These are phyloP conservation scores for Rhizopus arrhizus DNA, from an alignment of 371 early-diverging fungal genomes.

Conservation along the genomic window DNA sequence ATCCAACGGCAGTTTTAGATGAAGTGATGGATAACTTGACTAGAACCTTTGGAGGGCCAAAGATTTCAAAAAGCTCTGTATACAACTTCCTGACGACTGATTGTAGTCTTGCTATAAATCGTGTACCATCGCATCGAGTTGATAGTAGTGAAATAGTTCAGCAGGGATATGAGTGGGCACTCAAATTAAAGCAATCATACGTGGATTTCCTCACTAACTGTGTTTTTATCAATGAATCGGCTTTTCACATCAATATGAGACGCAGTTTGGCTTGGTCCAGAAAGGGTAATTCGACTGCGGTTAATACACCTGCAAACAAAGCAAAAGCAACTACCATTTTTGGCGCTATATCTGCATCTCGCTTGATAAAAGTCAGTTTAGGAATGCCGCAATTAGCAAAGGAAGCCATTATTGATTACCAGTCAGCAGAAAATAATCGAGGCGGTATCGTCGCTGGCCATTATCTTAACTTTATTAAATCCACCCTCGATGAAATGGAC, in stretches of 20 bases:
- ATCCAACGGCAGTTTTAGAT: not conserved
- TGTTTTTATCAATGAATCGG: slow-evolving; percentile 10
- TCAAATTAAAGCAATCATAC: not conserved
- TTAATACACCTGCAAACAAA: not conserved
- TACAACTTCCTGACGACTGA: slow-evolving; percentile 8
- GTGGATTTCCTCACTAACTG: slow-evolving; percentile 11
- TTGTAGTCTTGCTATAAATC: slow-evolving; percentile 2
- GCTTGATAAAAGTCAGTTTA: not conserved
- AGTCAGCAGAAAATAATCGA: not conserved
- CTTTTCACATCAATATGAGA: slow-evolving; percentile 14
- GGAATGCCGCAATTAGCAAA: not conserved
- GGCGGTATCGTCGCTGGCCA: slow-evolving; percentile 3
- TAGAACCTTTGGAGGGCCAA: not conserved
- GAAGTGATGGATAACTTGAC: slow-evolving; percentile 5
- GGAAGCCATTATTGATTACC: not conserved
- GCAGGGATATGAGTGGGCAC: slow-evolving; percentile 4
- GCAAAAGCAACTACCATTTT: slow-evolving; percentile 9
- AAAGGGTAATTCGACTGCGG: not conserved
- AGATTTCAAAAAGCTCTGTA: not conserved
- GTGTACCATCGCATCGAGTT: not conserved
- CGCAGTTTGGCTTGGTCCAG: slow-evolving; percentile 13
- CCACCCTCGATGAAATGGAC: slow-evolving; percentile 7
- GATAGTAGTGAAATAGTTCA: not conserved
- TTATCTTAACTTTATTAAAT: slow-evolving; percentile 7
- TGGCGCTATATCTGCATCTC: slow-evolving; percentile 7